Evolutionary conservation across 1,284 basidiomycete genomes (phyloP).

Genomic region (Moesziomyces aphidis): DNA sequence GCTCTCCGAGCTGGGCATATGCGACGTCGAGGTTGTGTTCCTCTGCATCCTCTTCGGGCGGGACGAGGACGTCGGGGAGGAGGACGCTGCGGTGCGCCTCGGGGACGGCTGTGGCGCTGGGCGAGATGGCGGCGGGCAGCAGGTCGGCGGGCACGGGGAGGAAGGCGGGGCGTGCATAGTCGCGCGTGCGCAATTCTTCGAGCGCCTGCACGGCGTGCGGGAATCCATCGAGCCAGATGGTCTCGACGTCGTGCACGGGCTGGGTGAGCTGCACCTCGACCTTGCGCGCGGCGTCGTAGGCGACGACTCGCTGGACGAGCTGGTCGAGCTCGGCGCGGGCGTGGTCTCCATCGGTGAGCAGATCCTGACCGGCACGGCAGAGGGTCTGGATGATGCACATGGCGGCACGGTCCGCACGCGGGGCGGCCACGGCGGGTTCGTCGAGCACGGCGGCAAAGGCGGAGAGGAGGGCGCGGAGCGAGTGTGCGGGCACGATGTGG

Average conservation of each 20-base stretch:
- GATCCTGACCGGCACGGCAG: slow-evolving; percentile 58
- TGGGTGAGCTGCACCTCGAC: slow-evolving; percentile 49
- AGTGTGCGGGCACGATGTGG: slow-evolving; percentile 78
- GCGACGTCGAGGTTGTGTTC: slow-evolving; percentile 55
- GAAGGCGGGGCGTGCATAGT: slow-evolving; percentile 52
- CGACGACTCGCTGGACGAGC: slow-evolving; percentile 52
- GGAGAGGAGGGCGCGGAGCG: slow-evolving; percentile 80
- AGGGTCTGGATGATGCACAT: slow-evolving; percentile 88
- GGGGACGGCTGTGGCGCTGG: slow-evolving; percentile 29
- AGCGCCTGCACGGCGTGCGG: slow-evolving; percentile 57
- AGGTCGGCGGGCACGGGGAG: slow-evolving; percentile 57
- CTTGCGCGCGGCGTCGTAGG: slow-evolving; percentile 53
- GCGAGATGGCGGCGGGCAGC: slow-evolving; percentile 57
- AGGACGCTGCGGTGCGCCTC: slow-evolving; percentile 28
- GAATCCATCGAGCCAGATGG: slow-evolving; percentile 60
- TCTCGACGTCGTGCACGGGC: slow-evolving; percentile 43
- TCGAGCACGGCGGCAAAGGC: slow-evolving; percentile 86
- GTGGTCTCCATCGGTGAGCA: slow-evolving; percentile 28
- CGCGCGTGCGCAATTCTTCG: slow-evolving; percentile 30
- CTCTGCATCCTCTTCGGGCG: slow-evolving; percentile 58
- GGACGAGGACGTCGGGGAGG: slow-evolving; percentile 58
- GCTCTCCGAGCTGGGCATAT: slow-evolving; percentile 32
- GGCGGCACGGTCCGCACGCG: slow-evolving; percentile 84
- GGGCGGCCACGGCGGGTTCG: slow-evolving; percentile 88
- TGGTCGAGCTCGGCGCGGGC: slow-evolving; percentile 52